Evolutionary conservation across 345 rosid genomes (phyloP).

Genomic region (Diplotaxis tenuifolia): DNA sequence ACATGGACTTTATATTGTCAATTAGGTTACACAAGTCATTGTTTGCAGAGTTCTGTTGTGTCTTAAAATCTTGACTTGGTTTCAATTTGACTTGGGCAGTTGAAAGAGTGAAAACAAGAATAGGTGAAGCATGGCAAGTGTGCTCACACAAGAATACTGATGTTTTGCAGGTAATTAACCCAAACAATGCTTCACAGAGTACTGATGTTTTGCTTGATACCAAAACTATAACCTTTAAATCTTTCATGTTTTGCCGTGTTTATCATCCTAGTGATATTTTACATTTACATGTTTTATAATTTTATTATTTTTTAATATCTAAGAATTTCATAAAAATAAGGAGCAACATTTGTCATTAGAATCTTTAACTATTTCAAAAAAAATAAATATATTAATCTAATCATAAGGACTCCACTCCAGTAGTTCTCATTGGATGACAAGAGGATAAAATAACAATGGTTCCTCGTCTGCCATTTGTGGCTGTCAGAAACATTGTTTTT

Average conservation of each 20-base stretch:
- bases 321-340: too few relatives aligned
- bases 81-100: conserved; percentile 42
- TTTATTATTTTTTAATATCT: too few relatives aligned
- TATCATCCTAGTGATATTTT: conserved; percentile 66
- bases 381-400: too few relatives aligned
- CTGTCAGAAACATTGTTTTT: too few relatives aligned
- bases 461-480: too few relatives aligned
- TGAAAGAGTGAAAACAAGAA: conserved; percentile 45
- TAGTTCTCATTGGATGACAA: too few relatives aligned
- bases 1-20: conserved; percentile 6
- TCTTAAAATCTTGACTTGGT: not conserved
- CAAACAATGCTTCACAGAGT: conserved; percentile 1
- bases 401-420: too few relatives aligned
- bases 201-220: not conserved
- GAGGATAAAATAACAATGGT: too few relatives aligned
- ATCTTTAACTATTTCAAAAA: too few relatives aligned
- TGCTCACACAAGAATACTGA: conserved; percentile 89
- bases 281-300: too few relatives aligned
- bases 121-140: conserved; percentile 63
- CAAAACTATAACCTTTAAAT: not conserved
- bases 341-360: too few relatives aligned
- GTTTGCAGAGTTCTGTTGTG: not conserved
- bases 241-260: conserved; percentile 56
- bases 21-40: not conserved
- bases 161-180: conserved; percentile 55